phyloP scores from a whole-genome alignment of 441 rosid genomes.

The Flueggea neowawraea region DNA sequence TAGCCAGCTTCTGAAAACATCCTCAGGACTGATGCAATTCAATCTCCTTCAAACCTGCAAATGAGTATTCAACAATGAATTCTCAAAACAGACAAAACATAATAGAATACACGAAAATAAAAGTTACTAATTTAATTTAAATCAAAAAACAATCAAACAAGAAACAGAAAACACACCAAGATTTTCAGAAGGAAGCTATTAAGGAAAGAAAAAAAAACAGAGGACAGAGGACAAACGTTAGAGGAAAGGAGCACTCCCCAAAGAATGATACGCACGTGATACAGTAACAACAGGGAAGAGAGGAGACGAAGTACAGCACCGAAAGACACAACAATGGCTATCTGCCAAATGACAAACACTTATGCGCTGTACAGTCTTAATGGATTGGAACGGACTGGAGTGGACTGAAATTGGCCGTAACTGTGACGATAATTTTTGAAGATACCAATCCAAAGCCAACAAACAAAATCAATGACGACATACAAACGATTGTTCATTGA shows the following conservation, averaged over 20 bases:
- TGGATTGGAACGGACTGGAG: constrained; percentile 7
- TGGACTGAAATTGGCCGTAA: background rate
- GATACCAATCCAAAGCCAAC: background rate
- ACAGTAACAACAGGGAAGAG: background rate
- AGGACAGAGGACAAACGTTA: background rate
- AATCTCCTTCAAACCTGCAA: constrained; percentile 20
- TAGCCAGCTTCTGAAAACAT: background rate
- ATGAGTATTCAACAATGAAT: background rate
- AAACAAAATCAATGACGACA: constrained; percentile 22
- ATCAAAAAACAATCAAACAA: background rate
- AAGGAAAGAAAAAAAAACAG: background rate
- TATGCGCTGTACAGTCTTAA: background rate
- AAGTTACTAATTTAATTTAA: background rate
- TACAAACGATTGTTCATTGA: constrained; percentile 10
- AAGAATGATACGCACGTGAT: background rate
- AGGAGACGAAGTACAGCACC: background rate
- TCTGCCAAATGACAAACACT: background rate
- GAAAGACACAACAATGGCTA: background rate
- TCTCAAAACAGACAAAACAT: background rate
- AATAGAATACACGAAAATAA: background rate
- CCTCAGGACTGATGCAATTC: background rate
- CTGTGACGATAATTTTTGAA: background rate
- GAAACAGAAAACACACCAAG: background rate
- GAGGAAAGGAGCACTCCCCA: background rate
- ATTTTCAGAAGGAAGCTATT: too few relatives aligned